Conservation (phyloP, 306 rosid genomes). For the Inga laurina region DNA sequence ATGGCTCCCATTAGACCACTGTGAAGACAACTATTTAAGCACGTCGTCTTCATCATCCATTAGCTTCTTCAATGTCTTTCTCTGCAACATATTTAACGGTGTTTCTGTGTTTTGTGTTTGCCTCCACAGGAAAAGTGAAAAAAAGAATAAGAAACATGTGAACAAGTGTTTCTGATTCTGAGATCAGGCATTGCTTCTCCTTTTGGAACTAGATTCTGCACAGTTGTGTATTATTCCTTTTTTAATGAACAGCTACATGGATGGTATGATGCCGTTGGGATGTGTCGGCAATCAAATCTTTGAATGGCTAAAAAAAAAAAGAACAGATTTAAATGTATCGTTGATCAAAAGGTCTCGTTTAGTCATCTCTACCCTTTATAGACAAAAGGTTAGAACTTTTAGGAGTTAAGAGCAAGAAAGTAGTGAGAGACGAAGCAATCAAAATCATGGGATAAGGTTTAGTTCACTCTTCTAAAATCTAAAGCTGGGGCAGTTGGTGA, state of each 20-base stretch:
- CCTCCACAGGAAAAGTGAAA: not conserved
- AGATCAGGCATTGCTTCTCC: slow-evolving; percentile 19
- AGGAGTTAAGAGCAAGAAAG: too few species aligned
- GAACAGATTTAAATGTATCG: too few species aligned
- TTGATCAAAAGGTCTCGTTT: too few species aligned
- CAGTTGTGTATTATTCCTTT: slow-evolving; percentile 20
- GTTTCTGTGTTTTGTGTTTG: not conserved
- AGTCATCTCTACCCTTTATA: too few species aligned
- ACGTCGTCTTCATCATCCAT: not conserved
- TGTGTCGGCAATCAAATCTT: too few species aligned
- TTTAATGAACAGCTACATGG: too few species aligned
- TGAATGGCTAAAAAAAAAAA: too few species aligned
- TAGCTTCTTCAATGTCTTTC: not conserved
- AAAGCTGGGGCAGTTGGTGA: not conserved
- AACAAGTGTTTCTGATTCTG: slow-evolving; percentile 24
- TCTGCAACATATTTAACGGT: not conserved
- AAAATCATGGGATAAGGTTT: not conserved
- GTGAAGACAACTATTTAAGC: not conserved
- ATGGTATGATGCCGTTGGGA: too few species aligned
- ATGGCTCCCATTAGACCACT: not conserved
- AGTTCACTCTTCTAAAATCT: not conserved
- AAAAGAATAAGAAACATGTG: not conserved
- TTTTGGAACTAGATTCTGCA: slow-evolving; percentile 35
- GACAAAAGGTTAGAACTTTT: too few species aligned
- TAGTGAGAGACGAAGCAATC: too few species aligned